These are phyloP conservation scores for Nothophoma quercina DNA, from an alignment of 2,329 filamentous ascomycete species.

Conservation along the genomic window DNA sequence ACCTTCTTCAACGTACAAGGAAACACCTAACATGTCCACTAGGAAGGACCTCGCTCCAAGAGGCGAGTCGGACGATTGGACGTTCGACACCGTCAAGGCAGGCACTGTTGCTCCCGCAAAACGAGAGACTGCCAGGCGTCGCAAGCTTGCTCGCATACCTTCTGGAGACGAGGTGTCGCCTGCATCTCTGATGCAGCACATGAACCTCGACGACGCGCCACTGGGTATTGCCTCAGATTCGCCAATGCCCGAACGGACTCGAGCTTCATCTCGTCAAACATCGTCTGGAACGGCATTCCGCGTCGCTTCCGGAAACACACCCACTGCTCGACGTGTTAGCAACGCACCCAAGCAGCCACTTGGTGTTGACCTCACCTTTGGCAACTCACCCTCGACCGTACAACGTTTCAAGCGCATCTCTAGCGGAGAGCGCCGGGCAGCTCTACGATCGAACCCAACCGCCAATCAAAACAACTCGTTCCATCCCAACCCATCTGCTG, in stretches of 20 bases:
- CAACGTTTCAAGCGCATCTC: slow-evolving; percentile 91
- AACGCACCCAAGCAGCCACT: slow-evolving; percentile 72
- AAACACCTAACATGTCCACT: slow-evolving; percentile 20
- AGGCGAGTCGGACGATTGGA: slow-evolving; percentile 77
- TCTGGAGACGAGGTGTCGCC: slow-evolving; percentile 47
- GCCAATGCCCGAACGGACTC: slow-evolving; percentile 37
- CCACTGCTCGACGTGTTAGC: slow-evolving; percentile 55
- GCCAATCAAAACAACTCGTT: slow-evolving; percentile 31
- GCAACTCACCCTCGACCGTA: slow-evolving; percentile 90
- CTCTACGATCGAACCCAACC: slow-evolving; percentile 42
- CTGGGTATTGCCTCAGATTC: slow-evolving; percentile 51
- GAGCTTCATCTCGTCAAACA: slow-evolving; percentile 44
- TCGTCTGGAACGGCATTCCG: slow-evolving; percentile 51
- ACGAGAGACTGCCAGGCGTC: slow-evolving; percentile 57
- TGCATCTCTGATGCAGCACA: slow-evolving; percentile 49
- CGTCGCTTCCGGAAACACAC: slow-evolving; percentile 46
- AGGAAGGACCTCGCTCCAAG: slow-evolving; percentile 45
- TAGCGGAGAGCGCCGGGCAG: slow-evolving; percentile 58
- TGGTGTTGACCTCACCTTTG: slow-evolving; percentile 89
- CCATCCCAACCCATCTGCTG: slow-evolving; percentile 46
- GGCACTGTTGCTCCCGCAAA: slow-evolving; percentile 63
- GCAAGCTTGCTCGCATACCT: slow-evolving; percentile 57
- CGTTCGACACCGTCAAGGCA: slow-evolving; percentile 90
- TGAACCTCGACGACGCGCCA: slow-evolving; percentile 56
- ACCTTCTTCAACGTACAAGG: background rate